These are phyloP conservation scores for Paxillus ammoniavirescens DNA, from an alignment of 768 basidiomycete species.

Conservation along the genomic window DNA sequence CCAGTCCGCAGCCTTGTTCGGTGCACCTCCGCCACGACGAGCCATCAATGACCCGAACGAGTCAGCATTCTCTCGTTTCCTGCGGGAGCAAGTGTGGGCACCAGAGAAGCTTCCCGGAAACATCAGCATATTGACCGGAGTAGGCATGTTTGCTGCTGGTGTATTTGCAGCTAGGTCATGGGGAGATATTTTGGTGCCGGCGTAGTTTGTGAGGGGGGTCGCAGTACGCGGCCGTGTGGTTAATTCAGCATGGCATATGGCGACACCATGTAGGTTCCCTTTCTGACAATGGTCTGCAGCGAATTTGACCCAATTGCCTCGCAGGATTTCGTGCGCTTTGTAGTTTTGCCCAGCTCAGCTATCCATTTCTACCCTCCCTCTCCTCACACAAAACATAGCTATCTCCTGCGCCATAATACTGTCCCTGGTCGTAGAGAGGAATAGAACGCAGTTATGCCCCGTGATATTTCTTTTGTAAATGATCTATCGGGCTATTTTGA, in stretches of 20 bases:
- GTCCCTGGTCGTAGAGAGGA: slow-evolving; percentile 14
- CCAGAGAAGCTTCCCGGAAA: slow-evolving; percentile 78
- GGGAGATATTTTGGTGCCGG: slow-evolving; percentile 76
- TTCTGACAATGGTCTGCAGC: neutral
- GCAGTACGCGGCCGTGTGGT: neutral
- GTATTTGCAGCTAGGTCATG: slow-evolving; percentile 71
- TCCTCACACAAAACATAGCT: slow-evolving; percentile 16
- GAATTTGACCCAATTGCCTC: neutral
- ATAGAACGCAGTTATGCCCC: slow-evolving; percentile 5
- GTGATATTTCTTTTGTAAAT: neutral
- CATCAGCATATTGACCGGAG: slow-evolving; percentile 63
- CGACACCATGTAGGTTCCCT: neutral
- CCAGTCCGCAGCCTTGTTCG: slow-evolving; percentile 52
- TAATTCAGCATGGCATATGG: neutral
- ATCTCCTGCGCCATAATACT: slow-evolving; percentile 18
- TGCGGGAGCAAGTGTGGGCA: slow-evolving; percentile 64
- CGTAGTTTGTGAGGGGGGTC: slow-evolving; percentile 26
- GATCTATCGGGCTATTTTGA: slow-evolving; percentile 3
- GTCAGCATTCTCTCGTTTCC: slow-evolving; percentile 52
- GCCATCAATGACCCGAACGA: slow-evolving; percentile 57
- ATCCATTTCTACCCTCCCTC: neutral
- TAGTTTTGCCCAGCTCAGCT: slow-evolving; percentile 4
- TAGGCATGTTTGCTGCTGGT: slow-evolving; percentile 67
- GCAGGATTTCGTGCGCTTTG: neutral
- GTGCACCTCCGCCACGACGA: slow-evolving; percentile 39